These are phyloP conservation scores for Apophysomyces sp. DNA, from an alignment of 371 early-diverging fungal species.

Conservation along the genomic window DNA sequence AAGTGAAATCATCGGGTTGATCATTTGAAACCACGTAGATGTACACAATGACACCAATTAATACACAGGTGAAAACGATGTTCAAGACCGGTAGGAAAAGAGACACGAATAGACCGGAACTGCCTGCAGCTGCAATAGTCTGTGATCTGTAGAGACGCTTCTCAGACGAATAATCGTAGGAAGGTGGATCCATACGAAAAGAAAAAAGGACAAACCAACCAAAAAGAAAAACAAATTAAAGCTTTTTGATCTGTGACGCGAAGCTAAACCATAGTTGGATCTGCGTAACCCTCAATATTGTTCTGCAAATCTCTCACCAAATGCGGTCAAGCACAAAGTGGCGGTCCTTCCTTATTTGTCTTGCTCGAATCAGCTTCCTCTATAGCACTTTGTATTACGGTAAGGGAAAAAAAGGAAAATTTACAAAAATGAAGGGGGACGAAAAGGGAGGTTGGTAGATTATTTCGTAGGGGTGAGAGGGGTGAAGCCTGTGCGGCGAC, in stretches of 20 bases:
- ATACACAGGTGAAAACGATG: background rate
- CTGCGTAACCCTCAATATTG: background rate
- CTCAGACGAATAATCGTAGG: background rate
- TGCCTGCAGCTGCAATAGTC: background rate
- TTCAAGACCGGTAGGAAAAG: background rate
- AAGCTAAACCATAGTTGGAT: background rate
- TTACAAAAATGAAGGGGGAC: background rate
- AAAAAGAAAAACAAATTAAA: background rate
- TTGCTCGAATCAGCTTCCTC: background rate
- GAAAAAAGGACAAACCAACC: background rate
- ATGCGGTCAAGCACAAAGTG: background rate
- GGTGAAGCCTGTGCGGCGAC: slow-evolving; percentile 11
- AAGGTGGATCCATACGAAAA: background rate
- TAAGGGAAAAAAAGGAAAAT: background rate
- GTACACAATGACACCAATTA: background rate
- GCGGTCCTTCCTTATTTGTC: background rate
- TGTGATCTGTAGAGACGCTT: background rate
- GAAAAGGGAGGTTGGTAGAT: background rate
- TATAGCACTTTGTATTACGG: background rate
- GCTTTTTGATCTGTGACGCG: background rate
- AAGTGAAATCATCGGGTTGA: slow-evolving; percentile 5
- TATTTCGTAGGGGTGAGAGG: background rate
- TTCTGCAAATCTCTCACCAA: background rate
- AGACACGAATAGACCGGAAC: background rate
- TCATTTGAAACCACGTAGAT: background rate